Base-by-base conservation (phyloP, 805 yeast genomes). In the Teunomyces atbi region DNA sequence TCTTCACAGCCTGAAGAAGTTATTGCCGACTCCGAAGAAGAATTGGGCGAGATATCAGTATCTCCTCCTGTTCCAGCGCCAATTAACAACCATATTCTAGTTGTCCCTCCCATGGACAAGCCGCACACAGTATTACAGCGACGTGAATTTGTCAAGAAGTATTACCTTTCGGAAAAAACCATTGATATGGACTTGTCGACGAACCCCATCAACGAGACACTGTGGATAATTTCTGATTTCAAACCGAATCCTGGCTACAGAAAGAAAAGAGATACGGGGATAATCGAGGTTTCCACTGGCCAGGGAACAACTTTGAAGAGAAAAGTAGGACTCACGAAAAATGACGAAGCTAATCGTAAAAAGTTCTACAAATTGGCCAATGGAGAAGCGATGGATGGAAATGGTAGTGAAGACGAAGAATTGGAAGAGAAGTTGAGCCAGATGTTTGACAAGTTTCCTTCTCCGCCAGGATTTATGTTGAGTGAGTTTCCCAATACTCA, bases 381-480 rank as follows among this genome's bases (percentile, higher is more conserved):
- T 20, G 40, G 38, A 28, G 18, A 36, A 2, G 27, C 39, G 15
- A 21, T 20, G 6, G 16, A 16, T 2, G 48, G 51, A 15, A 23
- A 16, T 8, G 41, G 18, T 33, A 34, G 37, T 23, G 21, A 23
- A 13, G 45, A 38, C 6, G 45, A 47, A 21, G 48, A 46, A 7
- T 49, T 41, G 30, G 60, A 59, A n/a, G 55, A 53, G 11, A 56
- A 54, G 6, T 45, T 54, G 51, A 60, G 53, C 53, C 74, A 69
- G 52, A 51, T 68, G 6, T 66, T 59, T 54, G 73, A 68, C 49
- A 65, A 64, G 48, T 62, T 66, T 41, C 67, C 68, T 45, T 62
- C 69, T 4, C 74, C 74, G 2, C 73, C 73, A 2, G 73, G 74
- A 13, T 69, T 64, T 48, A 69, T 69, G 72, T 51, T 53, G 15